Evolutionary conservation across 73 alveolate species (phyloP).

Genomic region (Stentor coeruleus): DNA sequence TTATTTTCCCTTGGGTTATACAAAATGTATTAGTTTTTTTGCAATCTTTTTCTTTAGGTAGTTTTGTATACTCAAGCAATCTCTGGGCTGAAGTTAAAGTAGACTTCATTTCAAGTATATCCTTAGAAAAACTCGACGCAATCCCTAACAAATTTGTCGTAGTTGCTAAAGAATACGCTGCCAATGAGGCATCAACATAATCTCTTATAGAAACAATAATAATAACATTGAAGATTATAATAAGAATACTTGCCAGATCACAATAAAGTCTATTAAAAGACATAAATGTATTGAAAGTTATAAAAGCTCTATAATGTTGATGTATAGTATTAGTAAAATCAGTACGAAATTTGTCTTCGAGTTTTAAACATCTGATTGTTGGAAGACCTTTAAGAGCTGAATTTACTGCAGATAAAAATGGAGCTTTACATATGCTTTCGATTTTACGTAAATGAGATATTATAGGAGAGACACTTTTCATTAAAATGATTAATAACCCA

Average conservation of each 20-base stretch:
- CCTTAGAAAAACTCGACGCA: too few species aligned
- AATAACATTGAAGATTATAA: neutral
- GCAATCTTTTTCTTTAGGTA: too few species aligned
- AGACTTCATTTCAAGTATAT: too few species aligned
- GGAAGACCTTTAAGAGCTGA: slow-evolving; percentile 60
- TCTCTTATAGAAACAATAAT: neutral
- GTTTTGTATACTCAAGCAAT: too few species aligned
- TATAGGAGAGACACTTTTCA: neutral
- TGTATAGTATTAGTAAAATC: neutral
- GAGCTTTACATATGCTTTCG: slow-evolving; percentile 68
- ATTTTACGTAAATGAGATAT: neutral
- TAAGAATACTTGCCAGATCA: neutral
- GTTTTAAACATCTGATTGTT: slow-evolving; percentile 61
- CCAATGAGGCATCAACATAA: neutral
- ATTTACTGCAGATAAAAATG: slow-evolving; percentile 60
- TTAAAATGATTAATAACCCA: too few species aligned
- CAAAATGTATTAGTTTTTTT: too few species aligned
- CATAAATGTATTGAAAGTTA: neutral
- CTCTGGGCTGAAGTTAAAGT: too few species aligned
- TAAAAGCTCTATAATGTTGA: neutral
- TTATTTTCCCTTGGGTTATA: slow-evolving; percentile 25
- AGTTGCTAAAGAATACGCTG: too few species aligned
- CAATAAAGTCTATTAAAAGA: too few species aligned
- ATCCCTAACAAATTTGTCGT: too few species aligned
- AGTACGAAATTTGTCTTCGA: neutral